phyloP scores from a whole-genome alignment of 495 filamentous ascomycete genomes.

The Penicillium coffeae region DNA sequence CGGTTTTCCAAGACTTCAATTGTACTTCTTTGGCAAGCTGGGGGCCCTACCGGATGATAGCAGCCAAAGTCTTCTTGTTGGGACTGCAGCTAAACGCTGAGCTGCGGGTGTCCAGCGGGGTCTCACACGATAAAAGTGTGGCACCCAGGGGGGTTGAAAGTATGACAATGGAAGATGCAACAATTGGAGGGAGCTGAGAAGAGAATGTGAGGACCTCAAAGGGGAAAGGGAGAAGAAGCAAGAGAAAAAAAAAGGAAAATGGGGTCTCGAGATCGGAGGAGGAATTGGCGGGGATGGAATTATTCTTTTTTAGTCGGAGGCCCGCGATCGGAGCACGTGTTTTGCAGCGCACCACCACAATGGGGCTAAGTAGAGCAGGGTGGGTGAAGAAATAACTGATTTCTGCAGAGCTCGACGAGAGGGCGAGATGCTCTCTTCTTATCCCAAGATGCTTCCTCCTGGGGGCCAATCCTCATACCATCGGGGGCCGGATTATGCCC shows the following conservation, averaged over 20 bases:
- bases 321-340: conserved; percentile 32
- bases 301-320: conserved; percentile 22
- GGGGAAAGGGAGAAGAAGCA: neutral
- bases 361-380: too few species aligned
- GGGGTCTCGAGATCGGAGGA: conserved; percentile 1
- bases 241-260: conserved; percentile 9
- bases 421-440: neutral
- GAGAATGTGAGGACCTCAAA: conserved; percentile 1
- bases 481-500: neutral
- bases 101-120: neutral
- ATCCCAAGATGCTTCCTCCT: neutral
- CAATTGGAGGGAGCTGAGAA: neutral
- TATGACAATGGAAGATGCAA: neutral
- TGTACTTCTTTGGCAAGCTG: too few species aligned
- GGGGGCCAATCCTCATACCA: neutral
- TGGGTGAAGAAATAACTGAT: too few species aligned
- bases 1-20: too few species aligned
- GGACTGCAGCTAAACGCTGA: neutral
- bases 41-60: neutral
- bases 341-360: conserved; percentile 3
- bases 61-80: neutral
- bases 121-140: neutral
- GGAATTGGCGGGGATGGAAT: conserved; percentile 10
- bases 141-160: neutral
- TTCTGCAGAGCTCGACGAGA: neutral